Percentiles rank a stretch among this genome's conserved stretches.
phyloP scores from a whole-genome alignment of 139 green algal species.

The Chlamydomonas incerta region DNA sequence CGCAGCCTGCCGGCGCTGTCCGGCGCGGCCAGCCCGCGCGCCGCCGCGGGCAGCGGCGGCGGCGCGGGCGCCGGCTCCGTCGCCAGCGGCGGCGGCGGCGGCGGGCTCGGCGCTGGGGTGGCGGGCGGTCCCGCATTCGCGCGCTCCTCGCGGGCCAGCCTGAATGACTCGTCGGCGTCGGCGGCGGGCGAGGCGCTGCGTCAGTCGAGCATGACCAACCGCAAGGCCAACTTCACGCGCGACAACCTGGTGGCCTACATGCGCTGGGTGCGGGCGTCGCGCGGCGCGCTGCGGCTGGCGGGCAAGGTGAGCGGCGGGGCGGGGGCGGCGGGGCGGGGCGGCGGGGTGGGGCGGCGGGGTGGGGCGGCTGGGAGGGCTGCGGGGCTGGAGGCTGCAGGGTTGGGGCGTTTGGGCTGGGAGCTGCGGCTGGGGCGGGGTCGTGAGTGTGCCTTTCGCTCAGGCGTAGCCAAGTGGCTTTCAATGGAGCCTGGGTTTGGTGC shows the following conservation, averaged over 20 bases:
- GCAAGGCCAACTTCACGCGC: conserved; percentile 28
- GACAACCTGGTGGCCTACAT: conserved; percentile 29
- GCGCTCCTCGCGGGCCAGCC: conserved; percentile 2
- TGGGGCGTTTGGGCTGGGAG: too few relatives aligned
- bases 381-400: too few relatives aligned
- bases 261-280: conserved; percentile 39
- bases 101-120: not conserved
- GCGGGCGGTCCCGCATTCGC: too few relatives aligned
- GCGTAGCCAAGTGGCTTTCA: too few relatives aligned
- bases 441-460: too few relatives aligned
- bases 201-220: conserved; percentile 3
- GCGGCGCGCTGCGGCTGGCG: conserved; percentile 12
- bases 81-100: not conserved
- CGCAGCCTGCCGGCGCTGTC: not conserved
- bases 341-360: too few relatives aligned
- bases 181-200: conserved; percentile 17
- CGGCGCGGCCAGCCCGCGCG: not conserved
- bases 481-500: too few relatives aligned
- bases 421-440: too few relatives aligned
- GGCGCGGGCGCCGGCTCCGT: not conserved
- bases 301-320: conserved; percentile 10
- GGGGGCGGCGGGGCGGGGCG: too few relatives aligned
- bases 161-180: not conserved
- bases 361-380: too few relatives aligned
- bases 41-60: not conserved